A percentile compares a stretch with the other conserved stretches of the same genome.
phyloP scores from a whole-genome alignment of 2,329 filamentous ascomycete genomes.

The Lomentospora prolificans region DNA sequence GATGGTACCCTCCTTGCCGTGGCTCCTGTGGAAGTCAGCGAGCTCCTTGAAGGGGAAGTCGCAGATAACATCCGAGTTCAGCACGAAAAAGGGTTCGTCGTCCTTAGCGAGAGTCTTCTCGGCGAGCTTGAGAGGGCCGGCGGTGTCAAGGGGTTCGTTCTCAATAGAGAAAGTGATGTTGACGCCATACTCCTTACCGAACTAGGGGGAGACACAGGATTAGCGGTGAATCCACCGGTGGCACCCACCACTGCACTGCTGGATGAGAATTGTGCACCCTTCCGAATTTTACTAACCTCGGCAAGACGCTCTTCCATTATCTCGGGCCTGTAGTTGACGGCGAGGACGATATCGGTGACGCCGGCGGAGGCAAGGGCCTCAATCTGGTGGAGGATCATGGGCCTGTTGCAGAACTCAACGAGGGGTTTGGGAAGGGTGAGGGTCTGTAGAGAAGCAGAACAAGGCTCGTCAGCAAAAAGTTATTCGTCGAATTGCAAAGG shows the following conservation, averaged over 20 bases:
- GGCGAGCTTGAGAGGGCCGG: conserved; percentile 89
- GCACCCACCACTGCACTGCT: not conserved
- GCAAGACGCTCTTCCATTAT: conserved; percentile 91
- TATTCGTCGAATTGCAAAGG: not conserved
- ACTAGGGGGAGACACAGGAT: conserved; percentile 38
- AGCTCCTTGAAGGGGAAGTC: conserved; percentile 92
- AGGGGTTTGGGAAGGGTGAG: conserved; percentile 94
- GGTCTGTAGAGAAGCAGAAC: conserved; percentile 58
- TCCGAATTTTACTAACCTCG: conserved; percentile 51
- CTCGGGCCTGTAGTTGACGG: conserved; percentile 97
- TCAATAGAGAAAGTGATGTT: conserved; percentile 97
- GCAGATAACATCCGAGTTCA: conserved; percentile 98
- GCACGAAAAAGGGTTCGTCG: conserved; percentile 90
- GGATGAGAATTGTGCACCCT: conserved; percentile 5
- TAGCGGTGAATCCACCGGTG: not conserved
- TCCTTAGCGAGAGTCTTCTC: conserved; percentile 89
- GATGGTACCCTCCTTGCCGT: conserved; percentile 94
- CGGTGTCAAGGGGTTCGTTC: conserved; percentile 87
- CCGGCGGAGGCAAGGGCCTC: conserved; percentile 87
- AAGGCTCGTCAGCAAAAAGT: conserved; percentile 14
- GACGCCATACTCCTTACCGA: conserved; percentile 85
- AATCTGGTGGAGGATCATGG: conserved; percentile 98
- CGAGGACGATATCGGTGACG: conserved; percentile 94
- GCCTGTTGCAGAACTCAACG: conserved; percentile 94
- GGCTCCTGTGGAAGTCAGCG: conserved; percentile 80